phyloP scores from a whole-genome alignment of 2,329 filamentous ascomycete genomes.

The Aaosphaeria arxii region DNA sequence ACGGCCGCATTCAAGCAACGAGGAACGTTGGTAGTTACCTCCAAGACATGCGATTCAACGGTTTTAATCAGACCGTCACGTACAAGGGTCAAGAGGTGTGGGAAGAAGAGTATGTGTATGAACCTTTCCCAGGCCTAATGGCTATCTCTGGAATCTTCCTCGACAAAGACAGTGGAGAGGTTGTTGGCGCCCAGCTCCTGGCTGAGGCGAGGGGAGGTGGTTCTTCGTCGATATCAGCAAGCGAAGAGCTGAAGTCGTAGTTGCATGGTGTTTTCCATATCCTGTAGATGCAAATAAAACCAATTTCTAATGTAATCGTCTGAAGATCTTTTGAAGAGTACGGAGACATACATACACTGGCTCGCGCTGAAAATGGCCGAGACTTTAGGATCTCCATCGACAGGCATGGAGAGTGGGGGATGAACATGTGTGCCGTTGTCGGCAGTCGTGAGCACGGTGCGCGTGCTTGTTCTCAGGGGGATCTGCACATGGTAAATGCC shows the following conservation, averaged over 20 bases:
- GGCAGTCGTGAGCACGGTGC: too few species aligned
- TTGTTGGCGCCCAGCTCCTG: conserved; percentile 52
- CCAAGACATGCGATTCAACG: conserved; percentile 55
- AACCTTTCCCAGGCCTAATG: conserved; percentile 50
- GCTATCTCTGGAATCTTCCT: conserved; percentile 48
- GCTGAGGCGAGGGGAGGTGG: conserved; percentile 54
- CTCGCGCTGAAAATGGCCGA: too few species aligned
- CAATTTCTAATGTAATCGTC: too few species aligned
- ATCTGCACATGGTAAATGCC: too few species aligned
- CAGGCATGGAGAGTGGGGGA: too few species aligned
- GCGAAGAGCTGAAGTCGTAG: conserved; percentile 9
- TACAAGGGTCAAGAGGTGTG: conserved; percentile 46
- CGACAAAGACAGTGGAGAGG: conserved; percentile 45
- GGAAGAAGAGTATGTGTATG: conserved; percentile 55
- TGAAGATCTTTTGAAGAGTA: too few species aligned
- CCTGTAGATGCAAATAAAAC: too few species aligned
- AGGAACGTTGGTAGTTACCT: conserved; percentile 50
- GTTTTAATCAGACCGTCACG: conserved; percentile 42
- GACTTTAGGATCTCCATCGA: too few species aligned
- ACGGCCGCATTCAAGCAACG: conserved; percentile 46
- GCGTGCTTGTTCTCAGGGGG: too few species aligned
- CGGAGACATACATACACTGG: too few species aligned
- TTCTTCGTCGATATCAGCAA: conserved; percentile 49
- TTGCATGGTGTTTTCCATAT: too few species aligned
- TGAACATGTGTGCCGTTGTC: too few species aligned